Conservation (phyloP, 805 yeast genomes). For the Maudiozyma bulderi region DNA sequence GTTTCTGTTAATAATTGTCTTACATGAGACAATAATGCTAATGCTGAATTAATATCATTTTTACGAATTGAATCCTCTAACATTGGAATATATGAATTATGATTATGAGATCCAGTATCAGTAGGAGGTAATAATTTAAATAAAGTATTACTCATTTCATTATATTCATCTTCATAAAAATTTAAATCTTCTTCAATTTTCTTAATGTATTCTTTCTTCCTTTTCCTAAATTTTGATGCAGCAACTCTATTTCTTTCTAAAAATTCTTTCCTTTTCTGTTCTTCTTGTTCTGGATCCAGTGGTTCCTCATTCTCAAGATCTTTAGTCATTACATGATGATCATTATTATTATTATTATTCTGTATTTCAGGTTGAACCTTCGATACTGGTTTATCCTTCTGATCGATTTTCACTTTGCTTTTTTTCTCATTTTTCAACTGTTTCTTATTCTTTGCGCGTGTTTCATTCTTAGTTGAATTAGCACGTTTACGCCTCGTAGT, state of each 20-base stretch:
- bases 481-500: background rate
- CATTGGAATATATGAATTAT: background rate
- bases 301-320: slow-evolving; percentile 10
- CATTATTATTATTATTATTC: background rate
- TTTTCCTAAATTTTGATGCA: slow-evolving; percentile 88
- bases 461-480: background rate
- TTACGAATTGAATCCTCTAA: slow-evolving; percentile 16
- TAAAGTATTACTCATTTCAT: slow-evolving; percentile 27
- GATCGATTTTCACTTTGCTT: background rate
- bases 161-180: slow-evolving; percentile 61
- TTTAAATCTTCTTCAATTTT: slow-evolving; percentile 74
- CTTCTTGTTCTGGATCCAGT: slow-evolving; percentile 57
- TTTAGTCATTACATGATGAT: background rate
- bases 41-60: slow-evolving; percentile 15
- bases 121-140: background rate
- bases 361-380: background rate
- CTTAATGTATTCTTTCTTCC: slow-evolving; percentile 80
- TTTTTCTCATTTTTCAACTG: background rate
- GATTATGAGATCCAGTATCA: background rate
- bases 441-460: background rate
- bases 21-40: slow-evolving; percentile 16
- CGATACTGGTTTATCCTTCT: background rate
- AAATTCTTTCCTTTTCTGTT: slow-evolving; percentile 52
- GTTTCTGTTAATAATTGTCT: slow-evolving; percentile 17
- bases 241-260: slow-evolving; percentile 90